Evolutionary conservation across 2,329 filamentous ascomycete genomes (phyloP).

Genomic region (Cercospora berteroae): DNA sequence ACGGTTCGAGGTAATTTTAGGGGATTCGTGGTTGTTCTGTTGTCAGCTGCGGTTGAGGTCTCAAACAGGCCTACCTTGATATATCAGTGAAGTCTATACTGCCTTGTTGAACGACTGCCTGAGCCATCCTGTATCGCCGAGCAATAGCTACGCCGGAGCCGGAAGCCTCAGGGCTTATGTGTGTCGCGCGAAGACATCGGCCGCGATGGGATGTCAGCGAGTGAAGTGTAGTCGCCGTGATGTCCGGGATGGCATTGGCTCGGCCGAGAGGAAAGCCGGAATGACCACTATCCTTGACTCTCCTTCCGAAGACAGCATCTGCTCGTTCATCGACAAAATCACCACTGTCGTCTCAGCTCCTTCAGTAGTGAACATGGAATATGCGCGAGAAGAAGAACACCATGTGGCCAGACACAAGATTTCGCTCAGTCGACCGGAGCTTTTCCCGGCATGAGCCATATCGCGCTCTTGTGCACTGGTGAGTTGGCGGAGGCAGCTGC

Average conservation of each 20-base stretch:
- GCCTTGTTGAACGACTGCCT: background rate
- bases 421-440: background rate
- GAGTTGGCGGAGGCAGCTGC: background rate
- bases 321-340: background rate
- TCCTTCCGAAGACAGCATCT: background rate
- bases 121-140: background rate
- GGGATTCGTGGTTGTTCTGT: background rate
- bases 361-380: background rate
- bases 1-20: too few species aligned
- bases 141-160: background rate
- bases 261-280: background rate
- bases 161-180: background rate
- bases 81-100: background rate
- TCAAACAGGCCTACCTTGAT: background rate
- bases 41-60: background rate
- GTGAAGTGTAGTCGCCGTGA: background rate
- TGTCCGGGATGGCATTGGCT: background rate
- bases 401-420: background rate
- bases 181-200: background rate
- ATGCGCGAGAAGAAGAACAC: background rate
- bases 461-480: background rate
- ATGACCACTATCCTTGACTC: background rate
- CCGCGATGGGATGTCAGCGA: background rate
- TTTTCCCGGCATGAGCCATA: background rate
- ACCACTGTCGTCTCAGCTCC: background rate